Base-by-base conservation (phyloP, 148 eudicot species). In the Talinum fruticosum region DNA sequence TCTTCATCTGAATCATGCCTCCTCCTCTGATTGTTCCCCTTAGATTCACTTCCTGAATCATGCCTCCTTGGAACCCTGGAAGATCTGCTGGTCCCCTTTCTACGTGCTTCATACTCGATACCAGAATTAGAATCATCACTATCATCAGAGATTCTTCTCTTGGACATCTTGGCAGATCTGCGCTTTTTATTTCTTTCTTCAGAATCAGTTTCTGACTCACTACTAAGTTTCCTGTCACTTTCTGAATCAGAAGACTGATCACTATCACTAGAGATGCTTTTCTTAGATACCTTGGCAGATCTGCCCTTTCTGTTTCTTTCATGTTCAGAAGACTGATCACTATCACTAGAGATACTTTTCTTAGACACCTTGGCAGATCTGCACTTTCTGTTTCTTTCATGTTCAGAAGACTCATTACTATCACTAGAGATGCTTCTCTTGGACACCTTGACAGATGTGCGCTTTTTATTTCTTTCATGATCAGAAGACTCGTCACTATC, bases 31-130 rank as follows among this genome's bases (percentile, higher is more conserved):
- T 15, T 79, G 51, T 71, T 85, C 67, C 70, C 83, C 24, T 87
- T 82, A 24, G 85, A 82, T 47, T 81, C 83, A 67, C 79, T 83
- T 71, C 80, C 89, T 51, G 83, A 80, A 81, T 83, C 84, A 69
- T 64, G 75, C 75, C 84, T 82, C 67, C 75, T 77, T 4, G 54
- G 66, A 47, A 49, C 53, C 66, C 47, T 79, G 66, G 77, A 47
- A 38, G 24, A 14, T 54, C 57, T 79, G 8, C 57, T 78, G 51
- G 21, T 49, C 18, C 61, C 66, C 81, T 76, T 84, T n/a, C 14
- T 66, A 34, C 45, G 51, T 26, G 62, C 71, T 79, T 68, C 74
- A 21, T 64, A 47, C 33, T 79, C 82, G 41, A 75, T 80, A 79
- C 77, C 85, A 21, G 81, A 77, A 32, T 64, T 77, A 64, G 85